A percentile compares a stretch with the other conserved stretches of the same genome.
phyloP scores from a whole-genome alignment of 192 early-diverging fungal species.

The Coemansia sp. region DNA sequence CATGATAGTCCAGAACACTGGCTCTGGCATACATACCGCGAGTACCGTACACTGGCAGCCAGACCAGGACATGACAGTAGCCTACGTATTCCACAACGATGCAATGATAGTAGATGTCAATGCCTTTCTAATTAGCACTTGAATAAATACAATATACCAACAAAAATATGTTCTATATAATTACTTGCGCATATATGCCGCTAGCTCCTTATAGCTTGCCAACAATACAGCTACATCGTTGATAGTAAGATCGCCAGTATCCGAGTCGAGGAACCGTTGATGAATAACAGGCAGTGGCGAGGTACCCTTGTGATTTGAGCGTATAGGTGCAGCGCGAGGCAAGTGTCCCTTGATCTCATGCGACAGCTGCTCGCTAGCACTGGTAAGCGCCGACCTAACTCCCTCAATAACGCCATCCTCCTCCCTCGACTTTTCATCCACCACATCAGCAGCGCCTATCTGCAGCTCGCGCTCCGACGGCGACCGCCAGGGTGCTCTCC shows the following conservation, averaged over 20 bases:
- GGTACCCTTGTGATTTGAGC: too few species aligned
- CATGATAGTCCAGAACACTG: slow-evolving; percentile 43
- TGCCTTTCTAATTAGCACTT: slow-evolving; percentile 27
- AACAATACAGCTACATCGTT: slow-evolving; percentile 39
- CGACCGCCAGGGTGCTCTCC: slow-evolving; percentile 25
- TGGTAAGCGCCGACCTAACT: slow-evolving; percentile 21
- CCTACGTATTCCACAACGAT: slow-evolving; percentile 31
- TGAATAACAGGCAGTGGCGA: slow-evolving; percentile 9
- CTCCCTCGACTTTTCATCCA: slow-evolving; percentile 8
- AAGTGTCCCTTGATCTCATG: slow-evolving; percentile 44
- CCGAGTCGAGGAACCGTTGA: slow-evolving; percentile 17
- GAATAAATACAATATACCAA: background rate
- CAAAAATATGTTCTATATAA: background rate
- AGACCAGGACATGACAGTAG: slow-evolving; percentile 17
- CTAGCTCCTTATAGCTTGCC: slow-evolving; percentile 46
- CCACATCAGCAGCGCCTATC: background rate
- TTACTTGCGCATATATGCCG: slow-evolving; percentile 21
- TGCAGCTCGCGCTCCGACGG: slow-evolving; percentile 32
- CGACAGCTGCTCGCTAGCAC: slow-evolving; percentile 40
- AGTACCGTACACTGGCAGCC: slow-evolving; percentile 38
- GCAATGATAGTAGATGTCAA: slow-evolving; percentile 27
- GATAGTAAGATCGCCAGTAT: slow-evolving; percentile 24
- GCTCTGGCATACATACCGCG: slow-evolving; percentile 33
- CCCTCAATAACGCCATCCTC: slow-evolving; percentile 16
- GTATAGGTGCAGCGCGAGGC: slow-evolving; percentile 3